These are phyloP conservation scores for Irpex lacteus DNA, from an alignment of 1,284 basidiomycete species.

Conservation along the genomic window DNA sequence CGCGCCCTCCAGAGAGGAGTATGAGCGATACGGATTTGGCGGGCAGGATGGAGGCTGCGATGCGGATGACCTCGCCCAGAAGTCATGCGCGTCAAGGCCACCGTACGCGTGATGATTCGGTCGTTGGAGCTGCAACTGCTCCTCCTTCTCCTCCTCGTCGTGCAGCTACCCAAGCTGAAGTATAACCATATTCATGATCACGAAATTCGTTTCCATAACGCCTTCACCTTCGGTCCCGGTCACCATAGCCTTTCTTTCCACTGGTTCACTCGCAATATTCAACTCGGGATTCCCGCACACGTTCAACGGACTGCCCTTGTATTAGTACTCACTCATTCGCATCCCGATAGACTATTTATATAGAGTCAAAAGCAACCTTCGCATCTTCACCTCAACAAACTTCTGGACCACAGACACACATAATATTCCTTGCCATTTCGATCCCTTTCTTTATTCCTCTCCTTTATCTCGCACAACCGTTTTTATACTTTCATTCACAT, in stretches of 20 bases:
- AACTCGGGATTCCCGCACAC: not conserved
- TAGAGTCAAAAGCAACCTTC: not conserved
- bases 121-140: not conserved
- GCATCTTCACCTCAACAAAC: not conserved
- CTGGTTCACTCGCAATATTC: not conserved
- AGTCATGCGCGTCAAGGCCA: not conserved
- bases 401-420: not conserved
- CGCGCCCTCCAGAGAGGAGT: constrained; percentile 20
- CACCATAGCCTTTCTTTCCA: not conserved
- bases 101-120: not conserved
- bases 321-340: not conserved
- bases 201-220: not conserved
- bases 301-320: not conserved
- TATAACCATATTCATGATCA: not conserved
- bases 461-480: not conserved
- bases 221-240: too few relatives aligned
- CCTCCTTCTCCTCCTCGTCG: not conserved
- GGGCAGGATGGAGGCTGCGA: constrained; percentile 1
- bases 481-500: not conserved
- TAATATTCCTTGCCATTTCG: not conserved
- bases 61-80: not conserved
- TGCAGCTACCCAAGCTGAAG: not conserved
- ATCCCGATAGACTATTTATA: not conserved
- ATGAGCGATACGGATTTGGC: constrained; percentile 27
- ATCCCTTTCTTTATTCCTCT: not conserved